Base-by-base conservation (phyloP, 2,329 filamentous ascomycete species). In the Talaromyces amestolkiae region DNA sequence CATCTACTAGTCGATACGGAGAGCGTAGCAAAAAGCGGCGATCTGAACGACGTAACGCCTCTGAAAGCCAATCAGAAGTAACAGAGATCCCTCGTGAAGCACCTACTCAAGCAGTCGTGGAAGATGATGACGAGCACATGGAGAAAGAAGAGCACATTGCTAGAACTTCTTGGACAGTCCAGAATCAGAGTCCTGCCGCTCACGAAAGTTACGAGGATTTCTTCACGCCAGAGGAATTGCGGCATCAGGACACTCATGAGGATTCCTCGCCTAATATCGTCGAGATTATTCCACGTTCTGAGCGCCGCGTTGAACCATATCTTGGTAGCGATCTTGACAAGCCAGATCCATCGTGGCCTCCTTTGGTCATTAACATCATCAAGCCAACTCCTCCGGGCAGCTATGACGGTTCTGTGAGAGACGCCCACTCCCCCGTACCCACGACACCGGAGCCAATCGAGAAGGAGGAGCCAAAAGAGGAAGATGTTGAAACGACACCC, bases 371-470 rank as follows among this genome's bases (percentile, higher is more conserved):
- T 17, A 85, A 83, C 51, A 75, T 87, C 27, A 85, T 87, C 62
- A 81, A 84, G 56, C 84, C 86, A 2, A 88, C 86, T 7, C 86
- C 86, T 22, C 83, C 83, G 10, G 81, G 79, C 22, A 85, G 83
- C 66, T 70, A 75, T 65, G 79, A 77, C 27, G 74, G 76, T 11
- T 79, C 78, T 43, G 73, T 76, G 8, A 70, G 73, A 45, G 75
- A 74, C 41, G 70, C 65, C 27, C 51, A 70, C 45, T 75, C 75
- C 33, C 75, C 77, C 13, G 66, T 70, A 24, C 66, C 70, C 3
- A 66, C 79, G 37, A 66, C 79, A 35, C 78, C 81, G 63, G 73
- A 81, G 49, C 73, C 78, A 7, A 73, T 54, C 31, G 19, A 58
- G 19, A 51, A 54, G 24, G 53, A 59, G n/a, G 51, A 58, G 3